Evolutionary conservation across 768 basidiomycete species (phyloP), one percentile per base, ranked within the genome.

Genomic region (Calvatia gigantea): DNA sequence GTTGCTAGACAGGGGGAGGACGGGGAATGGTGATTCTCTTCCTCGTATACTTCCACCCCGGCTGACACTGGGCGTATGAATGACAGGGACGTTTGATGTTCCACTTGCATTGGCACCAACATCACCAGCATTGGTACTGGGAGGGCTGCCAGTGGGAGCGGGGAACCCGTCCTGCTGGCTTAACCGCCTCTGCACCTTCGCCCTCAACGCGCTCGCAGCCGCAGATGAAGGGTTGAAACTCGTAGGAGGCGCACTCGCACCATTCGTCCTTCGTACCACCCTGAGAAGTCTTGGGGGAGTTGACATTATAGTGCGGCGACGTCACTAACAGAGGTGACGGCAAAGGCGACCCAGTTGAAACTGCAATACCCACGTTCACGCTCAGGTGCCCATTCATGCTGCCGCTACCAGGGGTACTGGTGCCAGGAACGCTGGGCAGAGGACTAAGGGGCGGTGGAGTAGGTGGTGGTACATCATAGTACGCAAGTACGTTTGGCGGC

Each of bases 381-480:
- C 38, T 48, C 35, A 62, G 28, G 14, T 48, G 55, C 11, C 47
- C 41, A 29, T 46, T 44, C 28, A 54, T n/a, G 49, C 6, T 45
- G 25, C 28, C 43, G 42, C 57, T 27, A 15, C 45, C n/a, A n/a
- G n/a, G n/a, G 15, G 31, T 32, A 0, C 52, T 55, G 19, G 45
- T 56, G 7, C 59, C 39, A 14, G 70, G 66, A 3, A 75, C 64
- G 37, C 66, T 69, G 6, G 80, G 79, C 7, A 81, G 61, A 0
- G 80, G 79, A 0, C 67, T 71, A 37, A 66, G 65, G 2, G 79
- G 80, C 0, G 81, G 77, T 12, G 80, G 79, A 60, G 75, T 80
- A 3, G 80, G 77, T 1, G 79, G 80, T 2, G 80, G 79, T 33
- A 78, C 70, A 57, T 79, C 76, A 54, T 78, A 77, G 62, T 78